These are phyloP conservation scores for Cyclotella baltica DNA, from an alignment of 108 stramenopile species.

Conservation along the genomic window DNA sequence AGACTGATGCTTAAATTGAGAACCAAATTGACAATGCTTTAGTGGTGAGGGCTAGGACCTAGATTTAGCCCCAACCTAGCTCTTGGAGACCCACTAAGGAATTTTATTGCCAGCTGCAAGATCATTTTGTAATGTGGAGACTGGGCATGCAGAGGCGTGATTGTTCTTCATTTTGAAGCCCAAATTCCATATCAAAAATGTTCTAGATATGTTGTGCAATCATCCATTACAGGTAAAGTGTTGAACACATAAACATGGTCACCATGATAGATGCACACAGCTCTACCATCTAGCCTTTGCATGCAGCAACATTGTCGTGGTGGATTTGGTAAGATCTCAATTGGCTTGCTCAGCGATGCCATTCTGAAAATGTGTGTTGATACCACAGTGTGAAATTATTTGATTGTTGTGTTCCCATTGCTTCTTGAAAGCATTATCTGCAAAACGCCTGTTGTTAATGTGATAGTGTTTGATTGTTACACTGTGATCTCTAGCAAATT, in stretches of 20 bases:
- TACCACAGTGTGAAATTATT: constrained; percentile 34
- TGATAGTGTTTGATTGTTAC: constrained; percentile 6
- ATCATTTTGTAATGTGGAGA: constrained; percentile 20
- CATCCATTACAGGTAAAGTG: background rate
- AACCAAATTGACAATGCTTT: constrained; percentile 33
- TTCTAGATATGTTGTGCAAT: constrained; percentile 16
- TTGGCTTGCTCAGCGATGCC: constrained; percentile 40
- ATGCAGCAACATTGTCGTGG: constrained; percentile 37
- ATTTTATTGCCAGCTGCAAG: constrained; percentile 13
- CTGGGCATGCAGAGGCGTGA: constrained; percentile 37
- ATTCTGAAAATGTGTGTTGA: constrained; percentile 34
- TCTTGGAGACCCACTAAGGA: constrained; percentile 28
- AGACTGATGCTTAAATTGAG: constrained; percentile 29
- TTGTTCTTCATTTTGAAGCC: constrained; percentile 3
- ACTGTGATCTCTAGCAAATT: constrained; percentile 36
- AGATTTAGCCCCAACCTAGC: constrained; percentile 40
- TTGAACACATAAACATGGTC: constrained; percentile 30
- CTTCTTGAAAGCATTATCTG: background rate
- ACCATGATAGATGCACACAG: constrained; percentile 24
- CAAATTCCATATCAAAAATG: constrained; percentile 15
- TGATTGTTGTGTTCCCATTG: background rate
- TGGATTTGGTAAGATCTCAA: constrained; percentile 34
- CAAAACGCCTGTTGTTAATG: constrained; percentile 3
- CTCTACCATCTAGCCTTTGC: constrained; percentile 41
- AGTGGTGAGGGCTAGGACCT: constrained; percentile 40